Evolutionary conservation across 2,329 filamentous ascomycete species (phyloP).

Genomic region (Cadophora gregata): DNA sequence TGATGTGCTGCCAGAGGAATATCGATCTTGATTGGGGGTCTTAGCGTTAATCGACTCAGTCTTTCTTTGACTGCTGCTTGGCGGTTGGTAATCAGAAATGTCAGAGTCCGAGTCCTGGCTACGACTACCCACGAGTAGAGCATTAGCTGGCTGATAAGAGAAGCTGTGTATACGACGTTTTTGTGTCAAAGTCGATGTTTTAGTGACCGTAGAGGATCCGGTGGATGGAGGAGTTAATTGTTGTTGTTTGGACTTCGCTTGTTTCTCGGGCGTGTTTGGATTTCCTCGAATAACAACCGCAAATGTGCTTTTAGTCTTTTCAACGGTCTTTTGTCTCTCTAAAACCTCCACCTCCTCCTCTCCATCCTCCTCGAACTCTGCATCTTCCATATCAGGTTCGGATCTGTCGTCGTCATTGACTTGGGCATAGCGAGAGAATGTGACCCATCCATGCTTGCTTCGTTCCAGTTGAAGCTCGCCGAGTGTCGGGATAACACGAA

Average conservation of each 20-base stretch:
- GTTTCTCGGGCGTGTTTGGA: background rate
- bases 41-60: background rate
- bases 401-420: background rate
- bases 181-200: background rate
- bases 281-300: background rate
- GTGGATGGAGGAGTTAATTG: background rate
- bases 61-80: background rate
- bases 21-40: background rate
- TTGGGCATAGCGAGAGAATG: background rate
- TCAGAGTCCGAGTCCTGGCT: constrained; percentile 4
- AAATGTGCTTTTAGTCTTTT: constrained; percentile 3
- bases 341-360: background rate
- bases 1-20: background rate
- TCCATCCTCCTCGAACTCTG: no score
- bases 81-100: background rate
- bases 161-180: background rate
- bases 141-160: background rate
- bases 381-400: no score
- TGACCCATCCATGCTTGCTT: constrained; percentile 11
- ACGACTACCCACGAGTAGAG: background rate
- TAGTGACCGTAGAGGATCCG: background rate
- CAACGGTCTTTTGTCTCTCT: background rate
- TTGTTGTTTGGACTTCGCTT: background rate
- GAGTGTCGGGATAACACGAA: constrained; percentile 13
- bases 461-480: constrained; percentile 11